Evolutionary conservation across 2,329 filamentous ascomycete species (phyloP), one percentile per base, ranked within the genome.

Genomic region (Diaporthe sp.): DNA sequence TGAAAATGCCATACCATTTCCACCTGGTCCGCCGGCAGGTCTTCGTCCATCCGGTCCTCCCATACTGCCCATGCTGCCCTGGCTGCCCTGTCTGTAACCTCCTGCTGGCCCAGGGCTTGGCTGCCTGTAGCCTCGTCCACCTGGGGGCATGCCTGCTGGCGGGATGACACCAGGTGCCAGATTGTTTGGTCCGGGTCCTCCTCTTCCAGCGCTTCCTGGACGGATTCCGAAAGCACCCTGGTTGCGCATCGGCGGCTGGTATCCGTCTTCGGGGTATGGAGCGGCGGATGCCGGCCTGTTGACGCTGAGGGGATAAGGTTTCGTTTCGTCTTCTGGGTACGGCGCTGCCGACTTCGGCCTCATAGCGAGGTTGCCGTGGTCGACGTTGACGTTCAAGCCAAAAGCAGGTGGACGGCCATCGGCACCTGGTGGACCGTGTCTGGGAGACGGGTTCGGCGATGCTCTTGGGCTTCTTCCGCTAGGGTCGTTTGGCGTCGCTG

Each of bases 241-340:
- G 47, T 77, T 53, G 71, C 55, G 20, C 70, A 49, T 71, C 34
- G 65, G 73, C 8, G 47, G 61, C 3, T 51, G 63, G 31, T 51
- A 63, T n/a, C 68, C 51, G 9, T 90, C 88, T 58, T 90, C 89
- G 4, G 89, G 89, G 76, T 91, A 91, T 0, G 89, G 89, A 0
- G 86, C 86, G 4, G 84, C 82, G 4, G 89, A 88, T 74, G 85
- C 86, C 5, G 88, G 84, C 49, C 88, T 85, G 68, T 79, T 81
- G 25, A 86, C 76, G 74, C 82, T 85, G 60, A 88, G 82, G n/a
- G 86, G 87, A 63, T 88, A 86, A 28, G 91, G 89, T 72, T 87
- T 86, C 4, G 65, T 63, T 78, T 94, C 92, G 78, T 94, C 93
- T 68, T 92, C 88, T 0, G 94, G 94, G 79, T 95, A 95, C 1